Conservation (phyloP, 768 basidiomycete genomes). For the Rhodotorula sphaerocarpa region DNA sequence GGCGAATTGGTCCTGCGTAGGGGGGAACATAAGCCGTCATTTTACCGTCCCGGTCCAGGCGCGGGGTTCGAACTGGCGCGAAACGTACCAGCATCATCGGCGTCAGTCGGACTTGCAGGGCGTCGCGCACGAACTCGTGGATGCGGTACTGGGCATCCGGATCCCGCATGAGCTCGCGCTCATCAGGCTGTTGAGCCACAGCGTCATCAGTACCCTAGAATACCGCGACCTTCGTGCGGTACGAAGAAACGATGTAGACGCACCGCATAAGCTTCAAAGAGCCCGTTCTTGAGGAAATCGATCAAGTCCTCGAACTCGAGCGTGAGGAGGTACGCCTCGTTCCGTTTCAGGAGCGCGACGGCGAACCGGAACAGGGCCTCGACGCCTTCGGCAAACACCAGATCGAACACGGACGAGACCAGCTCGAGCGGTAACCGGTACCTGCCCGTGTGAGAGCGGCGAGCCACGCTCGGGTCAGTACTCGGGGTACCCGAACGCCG, state of each 20-base stretch:
- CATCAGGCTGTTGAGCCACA: slow-evolving; percentile 11
- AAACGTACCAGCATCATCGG: slow-evolving; percentile 73
- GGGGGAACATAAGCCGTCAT: no score
- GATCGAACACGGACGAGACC: slow-evolving; percentile 94
- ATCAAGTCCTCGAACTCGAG: slow-evolving; percentile 90
- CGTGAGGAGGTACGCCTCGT: slow-evolving; percentile 66
- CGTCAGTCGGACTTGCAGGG: slow-evolving; percentile 74
- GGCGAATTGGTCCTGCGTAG: slow-evolving; percentile 27
- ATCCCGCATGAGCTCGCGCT: slow-evolving; percentile 41
- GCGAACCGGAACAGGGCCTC: slow-evolving; percentile 96
- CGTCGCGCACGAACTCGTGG: slow-evolving; percentile 78
- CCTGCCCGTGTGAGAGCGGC: neutral
- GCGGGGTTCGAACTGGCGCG: no score
- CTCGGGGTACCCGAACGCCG: neutral
- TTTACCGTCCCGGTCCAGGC: no score
- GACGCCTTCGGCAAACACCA: slow-evolving; percentile 89
- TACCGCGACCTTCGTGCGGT: no score
- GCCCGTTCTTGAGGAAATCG: slow-evolving; percentile 64
- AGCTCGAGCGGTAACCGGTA: slow-evolving; percentile 82
- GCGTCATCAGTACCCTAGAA: slow-evolving; percentile 9
- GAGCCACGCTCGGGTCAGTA: no score
- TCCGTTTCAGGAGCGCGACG: slow-evolving; percentile 72
- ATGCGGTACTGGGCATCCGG: slow-evolving; percentile 52
- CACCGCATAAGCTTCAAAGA: slow-evolving; percentile 74
- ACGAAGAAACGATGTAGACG: neutral